Conservation (phyloP, 2,329 filamentous ascomycete genomes). For the Fusarium subglutinans region DNA sequence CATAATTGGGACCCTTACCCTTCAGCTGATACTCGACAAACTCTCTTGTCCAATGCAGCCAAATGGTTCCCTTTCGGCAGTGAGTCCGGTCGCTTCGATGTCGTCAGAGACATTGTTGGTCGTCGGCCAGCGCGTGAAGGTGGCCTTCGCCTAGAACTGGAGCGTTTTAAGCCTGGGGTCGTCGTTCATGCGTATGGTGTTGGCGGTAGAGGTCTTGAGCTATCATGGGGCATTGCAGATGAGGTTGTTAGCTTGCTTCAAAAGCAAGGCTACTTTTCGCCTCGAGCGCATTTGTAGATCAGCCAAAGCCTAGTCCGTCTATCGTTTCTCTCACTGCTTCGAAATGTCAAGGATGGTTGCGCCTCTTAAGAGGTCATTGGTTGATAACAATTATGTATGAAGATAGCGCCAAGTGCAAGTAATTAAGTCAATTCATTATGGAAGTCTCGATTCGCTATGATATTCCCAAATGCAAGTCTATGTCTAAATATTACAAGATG, state of each 20-base stretch:
- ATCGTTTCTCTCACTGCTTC: background rate
- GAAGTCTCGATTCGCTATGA: background rate
- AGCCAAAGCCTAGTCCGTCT: fast-evolving
- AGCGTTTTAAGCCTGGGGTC: background rate
- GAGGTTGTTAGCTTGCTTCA: background rate
- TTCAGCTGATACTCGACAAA: background rate
- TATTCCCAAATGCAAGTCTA: background rate
- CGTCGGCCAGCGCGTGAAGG: background rate
- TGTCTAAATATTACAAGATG: background rate
- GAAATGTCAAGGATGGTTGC: fast-evolving
- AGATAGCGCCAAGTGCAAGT: background rate
- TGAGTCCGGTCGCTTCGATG: background rate
- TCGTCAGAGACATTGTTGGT: conserved; percentile 3
- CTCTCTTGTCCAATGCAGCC: background rate
- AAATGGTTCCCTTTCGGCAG: background rate
- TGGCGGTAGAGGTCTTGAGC: conserved; percentile 1
- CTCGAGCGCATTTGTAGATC: background rate
- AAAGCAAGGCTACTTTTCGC: background rate
- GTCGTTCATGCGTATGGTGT: background rate
- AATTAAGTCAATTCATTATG: background rate
- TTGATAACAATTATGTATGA: too few relatives aligned
- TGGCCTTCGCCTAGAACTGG: background rate
- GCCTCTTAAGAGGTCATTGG: background rate
- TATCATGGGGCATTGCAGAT: conserved; percentile 1
- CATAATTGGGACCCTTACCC: background rate